These are phyloP conservation scores for Acacia pycnantha DNA, from an alignment of 331 rosid genomes.

Conservation along the genomic window DNA sequence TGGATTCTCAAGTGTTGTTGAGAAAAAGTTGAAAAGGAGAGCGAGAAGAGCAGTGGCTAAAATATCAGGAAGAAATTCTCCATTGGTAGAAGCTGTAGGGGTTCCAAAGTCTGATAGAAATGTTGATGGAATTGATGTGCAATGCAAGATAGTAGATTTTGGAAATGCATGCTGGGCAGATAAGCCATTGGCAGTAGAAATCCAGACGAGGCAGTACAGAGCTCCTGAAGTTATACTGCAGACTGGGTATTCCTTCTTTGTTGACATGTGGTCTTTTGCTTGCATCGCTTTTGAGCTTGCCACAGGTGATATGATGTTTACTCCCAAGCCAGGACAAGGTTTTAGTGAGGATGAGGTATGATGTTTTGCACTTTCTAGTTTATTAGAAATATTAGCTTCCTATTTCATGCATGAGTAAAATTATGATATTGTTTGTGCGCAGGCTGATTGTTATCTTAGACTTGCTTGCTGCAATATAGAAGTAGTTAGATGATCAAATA, in stretches of 20 bases:
- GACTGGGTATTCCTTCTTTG: slow-evolving; percentile 79
- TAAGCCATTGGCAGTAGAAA: slow-evolving; percentile 69
- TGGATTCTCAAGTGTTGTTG: slow-evolving; percentile 64
- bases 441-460: neutral
- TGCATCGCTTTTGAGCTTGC: slow-evolving; percentile 92
- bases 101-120: slow-evolving; percentile 56
- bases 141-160: slow-evolving; percentile 94
- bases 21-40: slow-evolving; percentile 86
- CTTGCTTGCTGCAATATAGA: neutral
- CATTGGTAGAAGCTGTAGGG: slow-evolving; percentile 42
- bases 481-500: neutral
- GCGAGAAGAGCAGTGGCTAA: slow-evolving; percentile 90
- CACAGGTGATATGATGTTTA: slow-evolving; percentile 91
- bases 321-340: slow-evolving; percentile 83
- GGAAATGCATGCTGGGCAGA: slow-evolving; percentile 95
- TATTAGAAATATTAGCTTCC: slow-evolving; percentile 11
- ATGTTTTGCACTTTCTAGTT: slow-evolving; percentile 12
- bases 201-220: slow-evolving; percentile 95
- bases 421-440: slow-evolving; percentile 11
- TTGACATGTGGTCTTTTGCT: slow-evolving; percentile 98
- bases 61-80: slow-evolving; percentile 59
- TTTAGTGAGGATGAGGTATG: slow-evolving; percentile 94
- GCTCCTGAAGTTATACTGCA: slow-evolving; percentile 94
- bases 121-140: slow-evolving; percentile 71
- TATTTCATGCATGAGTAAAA: neutral